Percentiles rank a stretch among this genome's conserved stretches.
Evolutionary conservation across 345 rosid genomes (phyloP).

Genomic region (Boechera retrofracta): DNA sequence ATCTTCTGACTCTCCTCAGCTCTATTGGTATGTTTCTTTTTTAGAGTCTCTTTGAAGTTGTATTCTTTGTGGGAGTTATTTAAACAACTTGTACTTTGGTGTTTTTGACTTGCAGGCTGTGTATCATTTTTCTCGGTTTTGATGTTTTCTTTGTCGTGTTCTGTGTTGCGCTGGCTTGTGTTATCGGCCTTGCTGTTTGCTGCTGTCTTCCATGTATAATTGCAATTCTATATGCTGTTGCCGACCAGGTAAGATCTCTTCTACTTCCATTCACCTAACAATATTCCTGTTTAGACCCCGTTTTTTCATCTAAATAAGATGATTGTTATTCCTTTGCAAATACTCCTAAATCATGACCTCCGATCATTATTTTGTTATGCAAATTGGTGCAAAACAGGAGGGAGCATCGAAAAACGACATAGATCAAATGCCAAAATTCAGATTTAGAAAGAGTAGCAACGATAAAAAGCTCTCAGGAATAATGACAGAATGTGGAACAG

Average conservation of each 20-base stretch:
- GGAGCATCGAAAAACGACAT: slow-evolving; percentile 92
- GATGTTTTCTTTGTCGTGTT: slow-evolving; percentile 95
- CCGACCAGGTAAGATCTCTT: slow-evolving; percentile 77
- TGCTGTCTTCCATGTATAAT: slow-evolving; percentile 98
- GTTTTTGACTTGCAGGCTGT: slow-evolving; percentile 70
- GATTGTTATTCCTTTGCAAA: too few species aligned
- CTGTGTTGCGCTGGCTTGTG: slow-evolving; percentile 93
- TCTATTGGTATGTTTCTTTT: slow-evolving; percentile 71
- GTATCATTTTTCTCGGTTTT: slow-evolving; percentile 88
- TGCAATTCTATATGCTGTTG: slow-evolving; percentile 91
- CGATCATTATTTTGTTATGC: neutral
- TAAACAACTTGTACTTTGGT: neutral
- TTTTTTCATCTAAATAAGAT: neutral
- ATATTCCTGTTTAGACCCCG: neutral
- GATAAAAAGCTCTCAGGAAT: slow-evolving; percentile 58
- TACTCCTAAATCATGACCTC: neutral
- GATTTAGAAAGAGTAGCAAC: slow-evolving; percentile 51
- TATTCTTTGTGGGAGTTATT: neutral
- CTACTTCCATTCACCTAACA: neutral
- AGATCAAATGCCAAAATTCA: slow-evolving; percentile 82
- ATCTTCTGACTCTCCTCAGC: slow-evolving; percentile 69
- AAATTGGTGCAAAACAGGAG: slow-evolving; percentile 60
- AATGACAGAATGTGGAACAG: slow-evolving; percentile 82
- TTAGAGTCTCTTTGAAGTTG: neutral
- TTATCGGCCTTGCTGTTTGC: slow-evolving; percentile 94